These are phyloP conservation scores for Vitis amurensis DNA, from an alignment of 164 flowering plant species.

Conservation along the genomic window DNA sequence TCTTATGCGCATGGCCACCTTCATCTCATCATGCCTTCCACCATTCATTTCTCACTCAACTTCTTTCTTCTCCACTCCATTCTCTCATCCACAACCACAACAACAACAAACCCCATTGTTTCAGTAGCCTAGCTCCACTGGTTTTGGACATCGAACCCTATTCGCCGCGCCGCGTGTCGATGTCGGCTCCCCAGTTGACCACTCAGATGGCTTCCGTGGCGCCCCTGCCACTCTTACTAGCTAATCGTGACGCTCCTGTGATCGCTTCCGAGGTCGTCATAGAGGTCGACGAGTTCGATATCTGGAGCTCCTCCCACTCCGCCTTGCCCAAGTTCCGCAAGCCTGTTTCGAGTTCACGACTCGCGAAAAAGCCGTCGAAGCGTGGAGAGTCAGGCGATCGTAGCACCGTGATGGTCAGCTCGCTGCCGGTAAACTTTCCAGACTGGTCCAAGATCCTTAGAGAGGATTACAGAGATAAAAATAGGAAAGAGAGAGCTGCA, in stretches of 20 bases:
- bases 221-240: too few relatives aligned
- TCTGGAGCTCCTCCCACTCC: conserved; percentile 28
- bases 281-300: conserved; percentile 60
- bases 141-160: too few relatives aligned
- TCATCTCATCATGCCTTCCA: too few relatives aligned
- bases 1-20: too few relatives aligned
- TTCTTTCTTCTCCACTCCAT: too few relatives aligned
- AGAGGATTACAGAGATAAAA: conserved; percentile 42
- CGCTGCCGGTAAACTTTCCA: conserved; percentile 57
- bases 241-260: conserved; percentile 9
- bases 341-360: conserved; percentile 13
- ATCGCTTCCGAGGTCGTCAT: conserved; percentile 18
- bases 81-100: too few relatives aligned
- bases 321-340: conserved; percentile 31
- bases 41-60: too few relatives aligned
- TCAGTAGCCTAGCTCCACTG: too few relatives aligned
- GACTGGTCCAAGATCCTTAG: conserved; percentile 72
- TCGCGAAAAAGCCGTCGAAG: conserved; percentile 17
- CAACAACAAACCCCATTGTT: too few relatives aligned
- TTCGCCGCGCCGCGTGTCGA: neutral
- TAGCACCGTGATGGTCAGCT: conserved; percentile 8
- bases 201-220: too few relatives aligned
- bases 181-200: too few relatives aligned
- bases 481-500: too few relatives aligned
- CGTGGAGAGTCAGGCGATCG: neutral